Percentiles rank a stretch among this genome's conserved stretches.
These are phyloP conservation scores for Jaltomata sinuosa DNA, from an alignment of 257 asterid genomes.

Conservation along the genomic window DNA sequence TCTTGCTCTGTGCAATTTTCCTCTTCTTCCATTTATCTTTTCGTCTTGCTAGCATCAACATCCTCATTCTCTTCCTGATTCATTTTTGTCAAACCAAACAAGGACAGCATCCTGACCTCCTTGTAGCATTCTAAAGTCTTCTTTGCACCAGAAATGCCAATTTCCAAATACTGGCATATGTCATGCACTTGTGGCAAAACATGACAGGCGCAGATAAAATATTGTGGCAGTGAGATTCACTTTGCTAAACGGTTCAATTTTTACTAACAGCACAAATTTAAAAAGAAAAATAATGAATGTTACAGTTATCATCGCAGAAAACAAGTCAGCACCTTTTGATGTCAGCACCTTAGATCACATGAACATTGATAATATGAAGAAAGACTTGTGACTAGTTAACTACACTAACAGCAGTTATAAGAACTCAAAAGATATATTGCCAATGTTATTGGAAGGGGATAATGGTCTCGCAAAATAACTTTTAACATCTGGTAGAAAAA, in stretches of 20 bases:
- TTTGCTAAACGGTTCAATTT: neutral
- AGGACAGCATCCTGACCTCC: neutral
- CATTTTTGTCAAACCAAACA: neutral
- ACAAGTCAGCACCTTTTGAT: neutral
- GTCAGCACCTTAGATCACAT: neutral
- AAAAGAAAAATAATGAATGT: neutral
- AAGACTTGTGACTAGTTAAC: neutral
- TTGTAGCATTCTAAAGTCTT: neutral
- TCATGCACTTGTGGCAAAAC: neutral
- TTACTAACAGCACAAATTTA: neutral
- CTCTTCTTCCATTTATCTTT: neutral
- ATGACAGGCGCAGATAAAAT: neutral
- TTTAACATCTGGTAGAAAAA: neutral
- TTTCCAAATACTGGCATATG: neutral
- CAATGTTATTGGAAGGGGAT: neutral
- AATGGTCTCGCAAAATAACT: neutral
- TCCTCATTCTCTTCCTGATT: neutral
- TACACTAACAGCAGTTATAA: neutral
- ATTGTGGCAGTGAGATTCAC: neutral
- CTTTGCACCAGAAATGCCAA: neutral
- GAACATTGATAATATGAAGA: neutral
- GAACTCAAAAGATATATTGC: neutral
- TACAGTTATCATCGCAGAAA: neutral
- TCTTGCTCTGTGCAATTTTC: neutral
- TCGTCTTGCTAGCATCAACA: neutral